Evolutionary conservation across 2,329 filamentous ascomycete genomes (phyloP).

Genomic region (Fusarium sarcochroum): DNA sequence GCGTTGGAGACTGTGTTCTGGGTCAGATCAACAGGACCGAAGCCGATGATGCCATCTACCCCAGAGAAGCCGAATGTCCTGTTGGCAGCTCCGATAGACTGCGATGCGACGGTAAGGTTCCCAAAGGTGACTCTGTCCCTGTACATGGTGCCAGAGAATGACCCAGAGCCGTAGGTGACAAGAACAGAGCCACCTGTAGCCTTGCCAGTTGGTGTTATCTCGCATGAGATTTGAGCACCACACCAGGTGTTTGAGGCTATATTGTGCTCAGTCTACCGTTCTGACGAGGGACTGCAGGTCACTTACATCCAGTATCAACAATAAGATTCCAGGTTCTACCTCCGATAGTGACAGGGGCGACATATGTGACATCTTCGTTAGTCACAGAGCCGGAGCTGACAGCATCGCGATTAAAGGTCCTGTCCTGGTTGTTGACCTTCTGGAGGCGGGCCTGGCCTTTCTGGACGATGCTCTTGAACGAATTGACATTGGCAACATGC

Average conservation of each 20-base stretch:
- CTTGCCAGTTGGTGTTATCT: not conserved
- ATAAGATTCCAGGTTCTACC: not conserved
- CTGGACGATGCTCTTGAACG: not conserved
- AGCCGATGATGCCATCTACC: slow-evolving; percentile 3
- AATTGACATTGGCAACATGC: not conserved
- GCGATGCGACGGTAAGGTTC: not conserved
- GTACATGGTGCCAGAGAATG: not conserved
- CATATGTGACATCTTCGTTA: not conserved
- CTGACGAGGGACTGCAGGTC: too few relatives aligned
- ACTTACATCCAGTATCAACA: not conserved
- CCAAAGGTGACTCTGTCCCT: not conserved
- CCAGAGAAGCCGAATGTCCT: not conserved
- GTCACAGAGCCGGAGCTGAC: not conserved
- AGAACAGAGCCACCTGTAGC: not conserved
- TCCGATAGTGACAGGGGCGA: not conserved
- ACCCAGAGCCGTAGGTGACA: not conserved
- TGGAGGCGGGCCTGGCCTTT: not conserved
- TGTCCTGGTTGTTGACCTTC: not conserved
- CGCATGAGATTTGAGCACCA: not conserved
- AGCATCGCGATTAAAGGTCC: fast-evolving
- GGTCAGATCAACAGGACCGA: not conserved
- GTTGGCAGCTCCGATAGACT: not conserved
- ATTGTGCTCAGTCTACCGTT: too few relatives aligned
- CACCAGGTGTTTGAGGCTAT: slow-evolving; percentile 10
- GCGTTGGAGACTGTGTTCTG: not conserved